These are phyloP conservation scores for Lablab purpureus DNA, from an alignment of 306 rosid genomes.

Conservation along the genomic window DNA sequence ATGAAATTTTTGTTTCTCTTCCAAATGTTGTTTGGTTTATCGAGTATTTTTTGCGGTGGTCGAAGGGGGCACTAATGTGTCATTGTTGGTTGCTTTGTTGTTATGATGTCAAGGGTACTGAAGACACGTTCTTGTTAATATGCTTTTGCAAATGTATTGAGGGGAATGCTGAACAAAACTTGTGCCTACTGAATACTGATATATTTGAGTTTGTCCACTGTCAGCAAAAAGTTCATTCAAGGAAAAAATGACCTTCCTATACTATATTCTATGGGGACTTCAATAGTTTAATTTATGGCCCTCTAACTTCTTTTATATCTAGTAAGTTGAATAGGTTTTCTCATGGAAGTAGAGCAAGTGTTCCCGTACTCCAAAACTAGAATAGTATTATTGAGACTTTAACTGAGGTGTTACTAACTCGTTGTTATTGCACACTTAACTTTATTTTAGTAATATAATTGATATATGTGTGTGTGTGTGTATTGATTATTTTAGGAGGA, in stretches of 20 bases:
- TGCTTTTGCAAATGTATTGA: not conserved
- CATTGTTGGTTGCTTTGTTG: conserved; percentile 9
- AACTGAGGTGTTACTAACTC: conserved; percentile 15
- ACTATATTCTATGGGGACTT: not conserved
- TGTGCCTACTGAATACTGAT: conserved; percentile 12
- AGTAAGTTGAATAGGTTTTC: conserved; percentile 26
- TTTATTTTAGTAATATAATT: conserved; percentile 35
- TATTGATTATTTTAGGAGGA: conserved; percentile 7
- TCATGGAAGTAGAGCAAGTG: not conserved
- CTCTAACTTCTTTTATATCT: conserved; percentile 22
- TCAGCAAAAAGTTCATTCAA: conserved; percentile 1
- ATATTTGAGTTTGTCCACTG: not conserved
- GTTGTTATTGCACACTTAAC: conserved; percentile 17
- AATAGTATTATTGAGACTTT: not conserved
- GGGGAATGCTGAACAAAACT: conserved; percentile 16
- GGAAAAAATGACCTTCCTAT: conserved; percentile 12
- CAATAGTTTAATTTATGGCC: not conserved
- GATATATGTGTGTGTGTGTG: not conserved
- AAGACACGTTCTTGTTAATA: conserved; percentile 3
- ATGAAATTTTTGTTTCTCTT: conserved; percentile 10
- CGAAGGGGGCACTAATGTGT: conserved; percentile 24
- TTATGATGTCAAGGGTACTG: not conserved
- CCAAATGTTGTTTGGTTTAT: not conserved
- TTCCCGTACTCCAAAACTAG: not conserved
- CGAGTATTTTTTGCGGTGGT: conserved; percentile 11